Percentiles rank a stretch among this genome's conserved stretches.
Evolutionary conservation across 2,329 filamentous ascomycete genomes (phyloP).

Genomic region (Knoxdaviesia capensis): DNA sequence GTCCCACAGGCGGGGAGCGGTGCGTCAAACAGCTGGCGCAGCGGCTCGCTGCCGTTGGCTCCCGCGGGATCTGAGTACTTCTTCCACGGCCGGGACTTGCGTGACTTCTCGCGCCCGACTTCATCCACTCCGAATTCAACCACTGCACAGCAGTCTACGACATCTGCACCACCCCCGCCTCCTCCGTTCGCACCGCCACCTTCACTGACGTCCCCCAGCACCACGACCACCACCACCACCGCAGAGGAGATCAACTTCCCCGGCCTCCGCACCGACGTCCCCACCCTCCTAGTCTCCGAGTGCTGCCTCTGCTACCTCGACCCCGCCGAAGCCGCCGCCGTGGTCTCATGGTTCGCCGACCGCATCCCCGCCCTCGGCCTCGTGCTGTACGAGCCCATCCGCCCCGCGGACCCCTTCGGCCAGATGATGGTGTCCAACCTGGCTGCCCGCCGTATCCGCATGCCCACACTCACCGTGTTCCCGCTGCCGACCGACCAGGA

Average conservation of each 20-base stretch:
- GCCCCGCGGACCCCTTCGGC: slow-evolving; percentile 70
- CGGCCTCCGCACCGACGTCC: slow-evolving; percentile 34
- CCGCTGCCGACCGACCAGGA: slow-evolving; percentile 48
- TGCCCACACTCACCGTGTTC: slow-evolving; percentile 66
- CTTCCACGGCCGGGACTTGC: slow-evolving; percentile 51
- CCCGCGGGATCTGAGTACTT: slow-evolving; percentile 14
- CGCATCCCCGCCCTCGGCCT: slow-evolving; percentile 30
- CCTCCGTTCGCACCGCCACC: too few relatives aligned
- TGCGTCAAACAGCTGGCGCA: too few relatives aligned
- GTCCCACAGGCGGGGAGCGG: too few relatives aligned
- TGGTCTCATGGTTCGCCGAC: slow-evolving; percentile 44
- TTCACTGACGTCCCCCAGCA: not conserved
- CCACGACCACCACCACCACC: not conserved
- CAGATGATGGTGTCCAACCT: slow-evolving; percentile 85
- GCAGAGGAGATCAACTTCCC: slow-evolving; percentile 7
- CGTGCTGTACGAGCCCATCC: slow-evolving; percentile 76
- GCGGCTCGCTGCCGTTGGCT: too few relatives aligned
- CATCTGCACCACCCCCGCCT: too few relatives aligned
- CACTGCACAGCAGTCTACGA: slow-evolving; percentile 8
- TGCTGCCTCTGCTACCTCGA: slow-evolving; percentile 87
- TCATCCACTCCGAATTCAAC: too few relatives aligned
- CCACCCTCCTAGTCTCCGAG: slow-evolving; percentile 79
- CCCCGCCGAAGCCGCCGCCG: slow-evolving; percentile 36
- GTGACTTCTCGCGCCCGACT: slow-evolving; percentile 22
- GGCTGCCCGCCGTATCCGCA: slow-evolving; percentile 56